Conservation (phyloP, 176 grass and related monocot species). For the Triticum dicoccoides region DNA sequence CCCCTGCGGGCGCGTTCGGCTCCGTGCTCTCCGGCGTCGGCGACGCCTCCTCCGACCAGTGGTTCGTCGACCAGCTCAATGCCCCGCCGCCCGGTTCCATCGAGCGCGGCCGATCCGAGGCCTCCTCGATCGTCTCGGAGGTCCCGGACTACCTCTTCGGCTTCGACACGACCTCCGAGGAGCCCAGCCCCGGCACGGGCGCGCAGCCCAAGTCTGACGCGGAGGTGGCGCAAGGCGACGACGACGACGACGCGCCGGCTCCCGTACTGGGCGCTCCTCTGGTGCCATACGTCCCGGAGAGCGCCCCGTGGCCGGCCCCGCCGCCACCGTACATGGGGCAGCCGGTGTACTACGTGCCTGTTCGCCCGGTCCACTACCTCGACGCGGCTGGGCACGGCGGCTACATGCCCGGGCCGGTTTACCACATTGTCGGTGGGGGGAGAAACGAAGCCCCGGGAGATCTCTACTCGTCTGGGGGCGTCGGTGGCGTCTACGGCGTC, state of each 20-base stretch:
- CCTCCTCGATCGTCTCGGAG: conserved; percentile 66
- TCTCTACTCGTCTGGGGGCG: conserved; percentile 25
- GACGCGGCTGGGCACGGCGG: conserved; percentile 30
- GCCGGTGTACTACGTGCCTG: conserved; percentile 51
- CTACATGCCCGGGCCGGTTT: conserved; percentile 41
- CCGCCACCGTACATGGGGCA: conserved; percentile 52
- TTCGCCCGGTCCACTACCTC: conserved; percentile 42
- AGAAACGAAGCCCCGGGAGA: conserved; percentile 31
- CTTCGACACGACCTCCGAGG: conserved; percentile 63
- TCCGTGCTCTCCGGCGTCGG: conserved; percentile 51
- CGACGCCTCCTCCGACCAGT: conserved; percentile 45
- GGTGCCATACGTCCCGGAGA: conserved; percentile 16
- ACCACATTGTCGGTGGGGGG: conserved; percentile 37
- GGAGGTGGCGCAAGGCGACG: conserved; percentile 23
- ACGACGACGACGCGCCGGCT: conserved; percentile 35
- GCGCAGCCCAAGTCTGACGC: conserved; percentile 29
- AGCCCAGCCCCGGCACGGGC: conserved; percentile 21
- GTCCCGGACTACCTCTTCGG: conserved; percentile 75
- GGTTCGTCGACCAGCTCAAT: conserved; percentile 69
- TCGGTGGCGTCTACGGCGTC: conserved; percentile 39
- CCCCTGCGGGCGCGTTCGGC: conserved; percentile 31
- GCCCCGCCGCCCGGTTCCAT: conserved; percentile 37
- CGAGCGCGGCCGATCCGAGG: conserved; percentile 67
- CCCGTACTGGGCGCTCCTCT: background rate
- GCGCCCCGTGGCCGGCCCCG: conserved; percentile 34